Conservation (phyloP, 345 rosid genomes). For the Gossypium sturtianum region DNA sequence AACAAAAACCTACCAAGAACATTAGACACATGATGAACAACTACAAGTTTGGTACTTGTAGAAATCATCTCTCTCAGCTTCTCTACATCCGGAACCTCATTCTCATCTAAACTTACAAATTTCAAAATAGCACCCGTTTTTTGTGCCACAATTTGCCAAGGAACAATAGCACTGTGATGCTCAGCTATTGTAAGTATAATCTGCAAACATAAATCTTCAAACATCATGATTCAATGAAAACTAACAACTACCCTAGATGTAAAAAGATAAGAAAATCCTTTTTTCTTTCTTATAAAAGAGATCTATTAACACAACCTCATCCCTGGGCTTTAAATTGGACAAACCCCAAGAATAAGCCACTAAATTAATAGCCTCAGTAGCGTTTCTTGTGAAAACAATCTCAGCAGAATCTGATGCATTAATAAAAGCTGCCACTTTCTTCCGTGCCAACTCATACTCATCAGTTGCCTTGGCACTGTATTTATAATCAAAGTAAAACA, state of each 20-base stretch:
- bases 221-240: neutral
- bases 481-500: neutral
- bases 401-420: constrained; percentile 67
- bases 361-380: constrained; percentile 94
- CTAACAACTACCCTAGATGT: neutral
- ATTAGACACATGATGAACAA: constrained; percentile 82
- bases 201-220: constrained; percentile 38
- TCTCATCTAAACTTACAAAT: constrained; percentile 51
- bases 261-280: neutral
- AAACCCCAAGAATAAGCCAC: constrained; percentile 90
- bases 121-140: constrained; percentile 73
- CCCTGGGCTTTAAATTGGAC: constrained; percentile 55
- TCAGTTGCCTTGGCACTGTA: constrained; percentile 88
- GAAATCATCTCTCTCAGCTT: constrained; percentile 56
- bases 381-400: constrained; percentile 88
- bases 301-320: constrained; percentile 49
- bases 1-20: constrained; percentile 54
- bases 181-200: constrained; percentile 71
- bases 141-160: constrained; percentile 89
- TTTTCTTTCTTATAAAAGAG: neutral
- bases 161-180: constrained; percentile 92
- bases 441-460: constrained; percentile 81
- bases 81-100: constrained; percentile 58
- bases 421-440: constrained; percentile 77
- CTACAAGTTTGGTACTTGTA: constrained; percentile 69